Conservation (phyloP, 352 stramenopile species). For the Phytophthora vignae region DNA sequence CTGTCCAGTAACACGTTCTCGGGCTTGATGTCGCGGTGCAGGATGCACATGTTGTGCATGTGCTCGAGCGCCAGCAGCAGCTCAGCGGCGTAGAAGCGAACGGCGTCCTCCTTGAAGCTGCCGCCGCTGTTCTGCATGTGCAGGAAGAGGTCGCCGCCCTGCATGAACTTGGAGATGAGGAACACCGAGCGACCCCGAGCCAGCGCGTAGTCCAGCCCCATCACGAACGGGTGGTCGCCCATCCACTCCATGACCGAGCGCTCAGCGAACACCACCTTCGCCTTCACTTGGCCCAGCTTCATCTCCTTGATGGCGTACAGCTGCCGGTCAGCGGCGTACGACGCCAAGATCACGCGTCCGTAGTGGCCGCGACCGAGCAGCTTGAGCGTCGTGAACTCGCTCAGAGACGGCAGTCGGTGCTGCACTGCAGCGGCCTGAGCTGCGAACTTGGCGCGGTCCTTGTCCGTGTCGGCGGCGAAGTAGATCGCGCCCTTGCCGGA, state of each 20-base stretch:
- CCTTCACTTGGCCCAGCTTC: conserved; percentile 89
- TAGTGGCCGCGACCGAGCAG: conserved; percentile 87
- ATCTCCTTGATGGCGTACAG: conserved; percentile 92
- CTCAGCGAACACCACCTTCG: conserved; percentile 89
- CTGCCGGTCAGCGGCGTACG: conserved; percentile 42
- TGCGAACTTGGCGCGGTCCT: conserved; percentile 85
- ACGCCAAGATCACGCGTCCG: conserved; percentile 81
- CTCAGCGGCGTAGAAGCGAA: conserved; percentile 89
- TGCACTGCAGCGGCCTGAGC: conserved; percentile 64
- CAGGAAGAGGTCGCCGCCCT: conserved; percentile 95
- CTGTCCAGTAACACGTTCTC: conserved; percentile 92
- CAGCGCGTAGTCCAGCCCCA: conserved; percentile 97
- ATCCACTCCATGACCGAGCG: conserved; percentile 87
- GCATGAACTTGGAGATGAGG: conserved; percentile 98
- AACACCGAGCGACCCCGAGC: conserved; percentile 97
- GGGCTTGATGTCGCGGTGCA: conserved; percentile 95
- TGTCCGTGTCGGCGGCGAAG: conserved; percentile 86
- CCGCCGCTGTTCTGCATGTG: conserved; percentile 90
- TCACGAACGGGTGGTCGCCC: conserved; percentile 95
- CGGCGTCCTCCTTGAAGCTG: conserved; percentile 76
- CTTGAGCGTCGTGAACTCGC: conserved; percentile 86
- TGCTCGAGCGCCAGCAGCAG: conserved; percentile 85
- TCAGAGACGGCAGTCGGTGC: conserved; percentile 59
- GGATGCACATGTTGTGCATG: conserved; percentile 93
- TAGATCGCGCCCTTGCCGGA: conserved; percentile 70